These are phyloP conservation scores for Russula foetens DNA, from an alignment of 768 basidiomycete species.

Conservation along the genomic window DNA sequence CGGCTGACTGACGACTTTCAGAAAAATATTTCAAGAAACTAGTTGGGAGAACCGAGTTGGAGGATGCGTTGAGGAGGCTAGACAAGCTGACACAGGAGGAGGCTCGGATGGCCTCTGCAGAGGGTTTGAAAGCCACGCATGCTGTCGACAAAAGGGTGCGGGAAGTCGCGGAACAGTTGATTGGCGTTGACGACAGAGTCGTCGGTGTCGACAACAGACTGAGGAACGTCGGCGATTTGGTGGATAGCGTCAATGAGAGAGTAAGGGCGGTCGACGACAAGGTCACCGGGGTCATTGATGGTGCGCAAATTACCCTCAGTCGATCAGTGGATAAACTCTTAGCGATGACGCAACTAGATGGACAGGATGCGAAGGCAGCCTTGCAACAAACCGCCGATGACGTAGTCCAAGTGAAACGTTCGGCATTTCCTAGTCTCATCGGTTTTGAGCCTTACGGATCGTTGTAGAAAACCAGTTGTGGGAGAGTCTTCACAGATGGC, in stretches of 20 bases:
- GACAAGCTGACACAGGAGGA: too few species aligned
- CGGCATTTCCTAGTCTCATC: neutral
- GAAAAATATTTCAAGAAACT: neutral
- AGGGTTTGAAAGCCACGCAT: neutral
- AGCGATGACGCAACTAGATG: neutral
- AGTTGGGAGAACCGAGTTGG: neutral
- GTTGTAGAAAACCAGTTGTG: neutral
- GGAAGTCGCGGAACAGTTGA: neutral
- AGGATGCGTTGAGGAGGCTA: neutral
- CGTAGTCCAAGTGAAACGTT: neutral
- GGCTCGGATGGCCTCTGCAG: neutral
- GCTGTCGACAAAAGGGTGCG: neutral
- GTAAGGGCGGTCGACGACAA: neutral
- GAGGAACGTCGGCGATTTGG: neutral
- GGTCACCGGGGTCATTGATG: neutral
- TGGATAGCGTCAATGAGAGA: neutral
- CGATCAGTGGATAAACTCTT: neutral
- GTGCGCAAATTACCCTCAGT: neutral
- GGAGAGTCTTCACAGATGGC: neutral
- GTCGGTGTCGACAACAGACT: neutral
- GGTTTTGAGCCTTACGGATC: neutral
- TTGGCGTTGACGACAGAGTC: neutral
- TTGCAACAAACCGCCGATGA: neutral
- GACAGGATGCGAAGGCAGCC: neutral
- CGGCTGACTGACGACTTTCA: neutral